These are phyloP conservation scores for Globisporangium lucens DNA, from an alignment of 352 stramenopile genomes.

Conservation along the genomic window DNA sequence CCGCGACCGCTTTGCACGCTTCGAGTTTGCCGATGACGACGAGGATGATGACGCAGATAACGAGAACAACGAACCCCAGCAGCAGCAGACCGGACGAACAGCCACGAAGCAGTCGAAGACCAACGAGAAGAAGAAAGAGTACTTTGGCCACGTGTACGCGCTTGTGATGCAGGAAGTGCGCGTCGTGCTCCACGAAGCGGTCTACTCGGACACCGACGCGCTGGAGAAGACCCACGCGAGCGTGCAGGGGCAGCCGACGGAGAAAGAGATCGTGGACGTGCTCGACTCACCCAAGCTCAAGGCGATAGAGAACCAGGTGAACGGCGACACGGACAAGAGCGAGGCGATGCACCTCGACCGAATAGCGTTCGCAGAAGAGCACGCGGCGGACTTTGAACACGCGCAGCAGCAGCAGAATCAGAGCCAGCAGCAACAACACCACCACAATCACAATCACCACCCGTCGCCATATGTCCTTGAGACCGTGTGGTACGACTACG, in stretches of 20 bases:
- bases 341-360: slow-evolving; percentile 63
- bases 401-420: slow-evolving; percentile 9
- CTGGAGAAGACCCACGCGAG: slow-evolving; percentile 32
- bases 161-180: slow-evolving; percentile 81
- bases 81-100: not conserved
- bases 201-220: slow-evolving; percentile 36
- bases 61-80: not conserved
- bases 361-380: slow-evolving; percentile 53
- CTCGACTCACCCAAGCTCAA: slow-evolving; percentile 45
- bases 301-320: slow-evolving; percentile 71
- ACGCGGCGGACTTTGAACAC: slow-evolving; percentile 8
- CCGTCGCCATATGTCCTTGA: slow-evolving; percentile 19
- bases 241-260: slow-evolving; percentile 21
- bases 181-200: slow-evolving; percentile 51
- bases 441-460: not conserved
- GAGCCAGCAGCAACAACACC: slow-evolving; percentile 4
- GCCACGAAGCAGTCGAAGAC: not conserved
- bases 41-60: slow-evolving; percentile 14
- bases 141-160: slow-evolving; percentile 66
- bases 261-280: slow-evolving; percentile 22
- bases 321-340: slow-evolving; percentile 57
- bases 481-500: slow-evolving; percentile 64
- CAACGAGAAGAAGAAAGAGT: slow-evolving; percentile 43
- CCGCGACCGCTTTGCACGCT: slow-evolving; percentile 46
- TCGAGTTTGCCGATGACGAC: slow-evolving; percentile 19